These are phyloP conservation scores for Populus hybrid DNA, from an alignment of 441 rosid genomes.

Conservation along the genomic window DNA sequence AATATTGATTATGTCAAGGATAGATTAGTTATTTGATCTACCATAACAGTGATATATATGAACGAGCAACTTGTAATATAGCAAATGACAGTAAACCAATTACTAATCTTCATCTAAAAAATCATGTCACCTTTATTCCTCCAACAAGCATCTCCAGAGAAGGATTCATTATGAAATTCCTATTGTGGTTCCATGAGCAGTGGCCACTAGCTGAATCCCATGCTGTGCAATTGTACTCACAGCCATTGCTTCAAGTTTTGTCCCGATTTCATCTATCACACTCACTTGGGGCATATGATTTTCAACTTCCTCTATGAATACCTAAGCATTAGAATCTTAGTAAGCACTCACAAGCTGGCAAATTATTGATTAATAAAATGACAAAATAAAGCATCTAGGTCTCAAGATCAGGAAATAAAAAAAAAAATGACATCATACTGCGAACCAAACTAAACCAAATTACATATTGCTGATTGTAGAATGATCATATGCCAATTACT, in stretches of 20 bases:
- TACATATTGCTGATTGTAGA: neutral
- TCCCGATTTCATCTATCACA: constrained; percentile 94
- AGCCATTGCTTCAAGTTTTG: constrained; percentile 92
- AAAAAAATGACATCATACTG: too few relatives aligned
- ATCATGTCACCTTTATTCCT: constrained; percentile 67
- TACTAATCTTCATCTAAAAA: neutral
- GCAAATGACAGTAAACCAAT: too few relatives aligned
- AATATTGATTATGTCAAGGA: too few relatives aligned
- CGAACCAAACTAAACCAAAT: neutral
- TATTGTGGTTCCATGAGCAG: constrained; percentile 85
- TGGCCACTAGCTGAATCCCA: constrained; percentile 91
- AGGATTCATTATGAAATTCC: constrained; percentile 92
- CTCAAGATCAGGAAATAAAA: neutral
- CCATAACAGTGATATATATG: too few relatives aligned
- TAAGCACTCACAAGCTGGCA: constrained; percentile 4
- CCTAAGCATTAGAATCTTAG: constrained; percentile 37
- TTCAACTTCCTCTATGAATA: constrained; percentile 86
- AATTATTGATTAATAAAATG: neutral
- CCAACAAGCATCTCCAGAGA: constrained; percentile 88
- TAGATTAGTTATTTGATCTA: too few relatives aligned
- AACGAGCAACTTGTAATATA: too few relatives aligned
- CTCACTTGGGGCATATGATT: constrained; percentile 97
- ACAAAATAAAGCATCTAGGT: neutral
- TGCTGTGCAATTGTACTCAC: constrained; percentile 95
- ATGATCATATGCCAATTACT: neutral